These are phyloP conservation scores for Metschnikowia lachancei DNA, from an alignment of 805 yeast species.

Conservation along the genomic window DNA sequence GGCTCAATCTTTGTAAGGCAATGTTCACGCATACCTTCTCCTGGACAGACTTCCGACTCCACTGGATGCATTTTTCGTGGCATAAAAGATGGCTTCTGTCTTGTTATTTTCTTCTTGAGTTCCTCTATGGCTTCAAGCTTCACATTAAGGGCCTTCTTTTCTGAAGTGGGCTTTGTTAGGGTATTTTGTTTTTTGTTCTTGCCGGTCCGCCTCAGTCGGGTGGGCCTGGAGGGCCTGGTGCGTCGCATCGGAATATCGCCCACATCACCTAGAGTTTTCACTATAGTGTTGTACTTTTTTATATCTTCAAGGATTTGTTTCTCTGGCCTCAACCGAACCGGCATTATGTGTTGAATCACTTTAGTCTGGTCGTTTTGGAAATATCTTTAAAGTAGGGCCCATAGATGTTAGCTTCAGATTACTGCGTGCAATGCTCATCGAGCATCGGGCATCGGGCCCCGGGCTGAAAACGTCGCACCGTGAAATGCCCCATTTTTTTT, in stretches of 20 bases:
- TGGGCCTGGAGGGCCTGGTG: constrained; percentile 1
- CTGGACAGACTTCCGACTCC: background rate
- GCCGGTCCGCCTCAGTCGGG: background rate
- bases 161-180: background rate
- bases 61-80: background rate
- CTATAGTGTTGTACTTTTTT: constrained; percentile 1
- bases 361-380: background rate
- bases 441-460: constrained; percentile 1
- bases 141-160: background rate
- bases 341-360: constrained; percentile 1
- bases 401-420: background rate
- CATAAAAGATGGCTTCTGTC: background rate
- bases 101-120: background rate
- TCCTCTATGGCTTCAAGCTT: background rate
- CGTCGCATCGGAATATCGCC: constrained; percentile 7
- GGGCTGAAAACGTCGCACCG: background rate
- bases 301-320: constrained; percentile 9
- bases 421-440: constrained; percentile 10
- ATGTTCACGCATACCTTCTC: background rate
- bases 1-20: background rate
- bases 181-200: background rate
- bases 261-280: background rate
- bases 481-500: background rate
- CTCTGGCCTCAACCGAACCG: constrained; percentile 8
- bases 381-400: background rate